Percentiles rank a stretch among this genome's conserved stretches.
phyloP scores from a whole-genome alignment of 208 protist species.

The Borovskyia barvae region DNA sequence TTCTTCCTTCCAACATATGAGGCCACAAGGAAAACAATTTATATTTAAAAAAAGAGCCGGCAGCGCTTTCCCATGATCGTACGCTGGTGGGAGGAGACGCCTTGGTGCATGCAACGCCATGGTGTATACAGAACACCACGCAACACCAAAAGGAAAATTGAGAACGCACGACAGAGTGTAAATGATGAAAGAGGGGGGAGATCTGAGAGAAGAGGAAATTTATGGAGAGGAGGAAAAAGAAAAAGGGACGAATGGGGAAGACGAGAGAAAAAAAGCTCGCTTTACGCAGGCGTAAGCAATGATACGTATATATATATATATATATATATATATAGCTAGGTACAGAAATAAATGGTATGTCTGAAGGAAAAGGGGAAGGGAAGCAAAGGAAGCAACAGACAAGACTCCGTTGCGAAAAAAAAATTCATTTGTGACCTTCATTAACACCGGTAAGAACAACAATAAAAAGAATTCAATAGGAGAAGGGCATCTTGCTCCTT shows the following conservation, averaged over 20 bases:
- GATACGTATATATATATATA: background rate
- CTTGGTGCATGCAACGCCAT: background rate
- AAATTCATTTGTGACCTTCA: too few relatives aligned
- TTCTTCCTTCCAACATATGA: background rate
- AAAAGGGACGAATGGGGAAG: background rate
- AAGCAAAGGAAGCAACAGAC: too few relatives aligned
- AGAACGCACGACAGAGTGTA: background rate
- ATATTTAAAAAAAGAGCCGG: background rate
- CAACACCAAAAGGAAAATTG: constrained; percentile 8
- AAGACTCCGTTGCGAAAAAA: too few relatives aligned
- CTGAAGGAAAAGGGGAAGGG: background rate
- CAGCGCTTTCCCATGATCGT: too few relatives aligned
- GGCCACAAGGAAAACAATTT: background rate
- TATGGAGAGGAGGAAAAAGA: too few relatives aligned
- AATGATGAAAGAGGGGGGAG: background rate
- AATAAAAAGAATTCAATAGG: too few relatives aligned
- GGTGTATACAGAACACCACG: background rate
- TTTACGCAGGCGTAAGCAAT: too few relatives aligned
- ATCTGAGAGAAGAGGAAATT: background rate
- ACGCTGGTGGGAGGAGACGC: background rate
- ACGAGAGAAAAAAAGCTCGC: too few relatives aligned
- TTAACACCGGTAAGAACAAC: too few relatives aligned
- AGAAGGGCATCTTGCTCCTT: too few relatives aligned
- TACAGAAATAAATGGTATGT: background rate
- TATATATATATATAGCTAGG: background rate